These are phyloP conservation scores for Pseudevernia furfuracea DNA, from an alignment of 495 filamentous ascomycete genomes.

Conservation along the genomic window DNA sequence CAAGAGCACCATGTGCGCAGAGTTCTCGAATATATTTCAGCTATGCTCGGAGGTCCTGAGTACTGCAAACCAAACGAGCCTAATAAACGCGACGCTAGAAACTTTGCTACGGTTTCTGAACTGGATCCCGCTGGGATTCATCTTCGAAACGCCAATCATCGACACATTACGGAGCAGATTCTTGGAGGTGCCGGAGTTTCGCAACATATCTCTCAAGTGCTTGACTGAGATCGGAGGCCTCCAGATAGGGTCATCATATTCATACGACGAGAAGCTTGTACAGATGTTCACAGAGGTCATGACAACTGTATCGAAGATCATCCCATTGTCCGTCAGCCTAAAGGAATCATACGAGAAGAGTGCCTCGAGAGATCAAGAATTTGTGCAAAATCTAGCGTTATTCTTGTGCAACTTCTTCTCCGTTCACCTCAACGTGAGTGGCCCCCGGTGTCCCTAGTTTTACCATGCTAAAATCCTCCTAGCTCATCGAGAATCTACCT, in stretches of 20 bases:
- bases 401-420: conserved; percentile 95
- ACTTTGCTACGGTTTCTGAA: conserved; percentile 93
- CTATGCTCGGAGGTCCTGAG: conserved; percentile 89
- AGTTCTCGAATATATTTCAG: conserved; percentile 96
- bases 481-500: conserved; percentile 92
- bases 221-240: conserved; percentile 94
- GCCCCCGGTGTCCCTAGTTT: not conserved
- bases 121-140: conserved; percentile 97
- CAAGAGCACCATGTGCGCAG: conserved; percentile 95
- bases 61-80: conserved; percentile 75
- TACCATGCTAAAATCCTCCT: conserved; percentile 13
- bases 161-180: conserved; percentile 87
- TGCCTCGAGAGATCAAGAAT: conserved; percentile 91
- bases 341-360: conserved; percentile 83
- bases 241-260: conserved; percentile 65
- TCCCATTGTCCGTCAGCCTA: conserved; percentile 79
- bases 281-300: conserved; percentile 96
- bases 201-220: conserved; percentile 93
- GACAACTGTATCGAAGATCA: conserved; percentile 79
- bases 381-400: conserved; percentile 90
- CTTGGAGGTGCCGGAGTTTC: conserved; percentile 82
- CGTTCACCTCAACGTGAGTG: conserved; percentile 75
- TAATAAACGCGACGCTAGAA: conserved; percentile 90
- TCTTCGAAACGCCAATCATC: conserved; percentile 95
- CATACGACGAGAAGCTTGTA: conserved; percentile 88